A percentile compares a stretch with the other conserved stretches of the same genome.
phyloP scores from a whole-genome alignment of 352 stramenopile species.

The Lagenidium giganteum region DNA sequence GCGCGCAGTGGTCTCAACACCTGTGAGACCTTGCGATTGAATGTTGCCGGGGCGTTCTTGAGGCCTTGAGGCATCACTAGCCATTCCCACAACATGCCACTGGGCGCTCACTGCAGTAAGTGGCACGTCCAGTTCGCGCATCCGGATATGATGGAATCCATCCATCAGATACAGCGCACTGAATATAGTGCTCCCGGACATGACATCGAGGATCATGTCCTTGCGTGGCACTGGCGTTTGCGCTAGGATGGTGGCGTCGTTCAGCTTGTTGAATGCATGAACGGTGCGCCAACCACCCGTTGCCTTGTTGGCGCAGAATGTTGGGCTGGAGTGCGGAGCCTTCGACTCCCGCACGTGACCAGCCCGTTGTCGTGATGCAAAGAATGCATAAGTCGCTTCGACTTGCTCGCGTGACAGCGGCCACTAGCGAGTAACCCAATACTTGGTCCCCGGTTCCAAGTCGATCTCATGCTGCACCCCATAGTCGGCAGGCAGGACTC shows the following conservation, averaged over 20 bases:
- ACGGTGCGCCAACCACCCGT: conserved; percentile 11
- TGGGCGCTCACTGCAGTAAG: conserved; percentile 12
- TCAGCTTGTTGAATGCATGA: conserved; percentile 10
- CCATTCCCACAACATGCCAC: conserved; percentile 21
- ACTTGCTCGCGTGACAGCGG: conserved; percentile 13
- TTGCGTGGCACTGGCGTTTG: conserved; percentile 14
- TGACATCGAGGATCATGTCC: conserved; percentile 11
- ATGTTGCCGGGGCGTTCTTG: conserved; percentile 21
- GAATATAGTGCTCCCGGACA: conserved; percentile 12
- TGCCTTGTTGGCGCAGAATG: conserved; percentile 17
- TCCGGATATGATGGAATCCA: conserved; percentile 15
- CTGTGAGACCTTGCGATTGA: conserved; percentile 26
- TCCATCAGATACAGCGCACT: conserved; percentile 8
- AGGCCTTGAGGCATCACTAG: conserved; percentile 21
- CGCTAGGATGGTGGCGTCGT: conserved; percentile 8
- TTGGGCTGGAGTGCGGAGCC: conserved; percentile 11
- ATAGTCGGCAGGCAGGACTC: too few relatives aligned
- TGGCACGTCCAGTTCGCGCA: conserved; percentile 6
- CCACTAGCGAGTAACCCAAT: conserved; percentile 12
- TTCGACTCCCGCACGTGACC: conserved; percentile 9
- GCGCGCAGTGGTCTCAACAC: conserved; percentile 12
- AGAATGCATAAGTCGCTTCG: conserved; percentile 10
- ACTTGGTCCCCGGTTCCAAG: conserved; percentile 8
- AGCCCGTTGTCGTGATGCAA: conserved; percentile 1
- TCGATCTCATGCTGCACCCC: conserved; percentile 19